Conservation (phyloP, 495 filamentous ascomycete genomes). For the Podospora pseudoanserina region DNA sequence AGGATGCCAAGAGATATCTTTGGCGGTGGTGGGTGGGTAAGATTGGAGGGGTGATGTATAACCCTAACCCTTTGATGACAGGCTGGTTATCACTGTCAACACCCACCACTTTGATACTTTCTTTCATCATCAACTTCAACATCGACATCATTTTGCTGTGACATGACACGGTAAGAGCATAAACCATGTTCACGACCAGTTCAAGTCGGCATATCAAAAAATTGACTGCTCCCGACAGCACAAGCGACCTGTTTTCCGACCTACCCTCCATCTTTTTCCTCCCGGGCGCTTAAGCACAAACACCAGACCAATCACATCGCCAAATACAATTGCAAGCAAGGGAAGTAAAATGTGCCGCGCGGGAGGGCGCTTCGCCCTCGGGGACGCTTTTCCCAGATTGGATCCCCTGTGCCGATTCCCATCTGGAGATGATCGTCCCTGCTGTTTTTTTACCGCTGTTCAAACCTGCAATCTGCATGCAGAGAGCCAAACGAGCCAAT, state of each 20-base stretch:
- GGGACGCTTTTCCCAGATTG: background rate
- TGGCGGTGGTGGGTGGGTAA: background rate
- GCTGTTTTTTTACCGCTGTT: background rate
- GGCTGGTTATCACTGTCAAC: background rate
- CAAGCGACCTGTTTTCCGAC: background rate
- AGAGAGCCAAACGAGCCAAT: background rate
- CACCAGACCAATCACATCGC: background rate
- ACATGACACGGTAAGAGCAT: too few relatives aligned
- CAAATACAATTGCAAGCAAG: background rate
- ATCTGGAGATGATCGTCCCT: background rate
- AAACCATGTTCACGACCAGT: too few relatives aligned
- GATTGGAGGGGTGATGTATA: background rate
- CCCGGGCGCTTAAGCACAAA: background rate
- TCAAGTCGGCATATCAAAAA: too few relatives aligned
- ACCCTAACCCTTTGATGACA: background rate
- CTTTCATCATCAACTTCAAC: background rate
- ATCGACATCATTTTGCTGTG: too few relatives aligned
- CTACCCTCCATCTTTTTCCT: background rate
- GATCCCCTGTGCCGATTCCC: background rate
- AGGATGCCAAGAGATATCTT: background rate
- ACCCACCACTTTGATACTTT: background rate
- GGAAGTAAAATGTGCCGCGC: background rate
- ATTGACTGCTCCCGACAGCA: too few relatives aligned
- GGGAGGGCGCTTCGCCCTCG: background rate
- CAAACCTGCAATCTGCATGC: background rate